Conservation (phyloP, 2,329 filamentous ascomycete species). For the Microsporum canis region DNA sequence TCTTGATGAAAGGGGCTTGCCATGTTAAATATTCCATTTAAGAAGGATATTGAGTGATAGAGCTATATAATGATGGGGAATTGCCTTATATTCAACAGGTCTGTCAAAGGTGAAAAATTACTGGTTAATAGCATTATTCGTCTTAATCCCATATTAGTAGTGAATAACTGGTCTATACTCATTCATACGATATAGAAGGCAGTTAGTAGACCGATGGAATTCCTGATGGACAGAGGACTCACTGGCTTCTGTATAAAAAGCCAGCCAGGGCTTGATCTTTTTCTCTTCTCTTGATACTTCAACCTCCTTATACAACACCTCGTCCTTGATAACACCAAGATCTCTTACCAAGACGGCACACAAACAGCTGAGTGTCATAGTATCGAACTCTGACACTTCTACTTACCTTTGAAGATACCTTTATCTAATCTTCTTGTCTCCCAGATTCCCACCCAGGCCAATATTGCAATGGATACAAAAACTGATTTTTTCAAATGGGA, state of each 20-base stretch:
- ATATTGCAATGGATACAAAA: not conserved
- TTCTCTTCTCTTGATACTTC: not conserved
- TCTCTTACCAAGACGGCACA: not conserved
- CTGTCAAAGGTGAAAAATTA: not conserved
- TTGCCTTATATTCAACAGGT: not conserved
- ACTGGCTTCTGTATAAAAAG: not conserved
- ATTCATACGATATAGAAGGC: not conserved
- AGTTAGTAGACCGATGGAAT: not conserved
- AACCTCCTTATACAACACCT: not conserved
- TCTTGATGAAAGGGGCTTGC: not conserved
- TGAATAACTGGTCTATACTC: not conserved
- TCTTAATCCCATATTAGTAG: not conserved
- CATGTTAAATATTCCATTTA: not conserved
- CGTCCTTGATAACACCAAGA: not conserved
- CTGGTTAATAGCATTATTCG: not conserved
- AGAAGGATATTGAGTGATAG: not conserved
- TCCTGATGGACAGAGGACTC: not conserved
- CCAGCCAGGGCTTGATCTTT: not conserved
- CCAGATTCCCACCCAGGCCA: not conserved
- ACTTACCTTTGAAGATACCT: not conserved
- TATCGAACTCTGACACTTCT: not conserved
- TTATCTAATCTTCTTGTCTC: not conserved
- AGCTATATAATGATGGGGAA: not conserved
- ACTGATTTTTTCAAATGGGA: conserved; percentile 10
- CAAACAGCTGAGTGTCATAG: not conserved